phyloP scores from a whole-genome alignment of 495 filamentous ascomycete species.

The Talaromyces stipitatus region DNA sequence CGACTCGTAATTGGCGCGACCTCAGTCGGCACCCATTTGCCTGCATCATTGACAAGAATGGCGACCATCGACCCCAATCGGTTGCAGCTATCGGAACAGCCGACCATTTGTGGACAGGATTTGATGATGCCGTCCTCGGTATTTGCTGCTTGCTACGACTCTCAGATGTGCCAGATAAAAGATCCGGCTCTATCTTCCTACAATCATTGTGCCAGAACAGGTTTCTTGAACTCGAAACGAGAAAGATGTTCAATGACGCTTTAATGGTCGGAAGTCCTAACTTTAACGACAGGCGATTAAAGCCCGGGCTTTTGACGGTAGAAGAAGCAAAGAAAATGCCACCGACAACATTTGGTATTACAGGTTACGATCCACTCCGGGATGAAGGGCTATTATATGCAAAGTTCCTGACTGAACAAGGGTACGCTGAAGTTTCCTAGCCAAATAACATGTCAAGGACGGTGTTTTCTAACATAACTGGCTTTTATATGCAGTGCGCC shows the following conservation, averaged over 20 bases:
- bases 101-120: conserved; percentile 31
- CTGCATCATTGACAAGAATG: conserved; percentile 23
- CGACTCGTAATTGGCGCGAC: conserved; percentile 38
- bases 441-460: too few species aligned
- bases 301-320: conserved; percentile 30
- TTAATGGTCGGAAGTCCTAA: conserved; percentile 20
- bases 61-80: conserved; percentile 20
- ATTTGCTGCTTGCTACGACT: conserved; percentile 20
- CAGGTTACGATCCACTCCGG: conserved; percentile 38
- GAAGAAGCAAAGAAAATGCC: conserved; percentile 34
- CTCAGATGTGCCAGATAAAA: conserved; percentile 22
- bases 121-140: conserved; percentile 36
- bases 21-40: conserved; percentile 37
- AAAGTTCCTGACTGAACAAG: conserved; percentile 33
- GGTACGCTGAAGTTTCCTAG: conserved; percentile 23
- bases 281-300: conserved; percentile 20
- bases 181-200: conserved; percentile 27
- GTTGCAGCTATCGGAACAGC: conserved; percentile 16
- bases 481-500: conserved; percentile 34
- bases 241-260: conserved; percentile 25
- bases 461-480: too few species aligned
- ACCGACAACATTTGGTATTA: conserved; percentile 35
- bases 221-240: conserved; percentile 23
- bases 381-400: conserved; percentile 40
- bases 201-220: conserved; percentile 31